phyloP scores from a whole-genome alignment of 345 rosid genomes.

The Sonneratia alba region DNA sequence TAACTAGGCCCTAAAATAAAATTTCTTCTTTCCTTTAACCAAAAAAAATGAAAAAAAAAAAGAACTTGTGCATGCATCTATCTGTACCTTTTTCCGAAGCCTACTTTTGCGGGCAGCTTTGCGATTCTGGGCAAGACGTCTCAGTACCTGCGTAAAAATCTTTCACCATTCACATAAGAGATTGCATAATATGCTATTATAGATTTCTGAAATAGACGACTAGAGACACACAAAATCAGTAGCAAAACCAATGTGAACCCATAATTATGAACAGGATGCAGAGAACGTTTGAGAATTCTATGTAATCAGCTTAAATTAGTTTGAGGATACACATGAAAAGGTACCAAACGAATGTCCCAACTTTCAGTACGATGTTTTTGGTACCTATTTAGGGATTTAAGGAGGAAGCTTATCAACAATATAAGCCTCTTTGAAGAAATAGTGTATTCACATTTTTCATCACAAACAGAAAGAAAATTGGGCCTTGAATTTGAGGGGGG shows the following conservation, averaged over 20 bases:
- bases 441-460: no score
- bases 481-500: neutral
- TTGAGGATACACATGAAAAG: no score
- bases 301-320: no score
- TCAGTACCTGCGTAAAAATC: constrained; percentile 32
- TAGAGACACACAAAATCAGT: neutral
- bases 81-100: constrained; percentile 66
- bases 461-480: neutral
- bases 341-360: no score
- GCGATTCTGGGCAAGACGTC: constrained; percentile 84
- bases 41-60: neutral
- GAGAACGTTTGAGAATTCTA: no score
- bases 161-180: neutral
- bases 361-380: no score
- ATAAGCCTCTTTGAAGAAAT: no score
- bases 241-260: neutral
- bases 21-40: neutral
- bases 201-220: neutral
- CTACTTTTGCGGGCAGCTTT: constrained; percentile 97
- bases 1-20: neutral
- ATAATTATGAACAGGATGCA: neutral
- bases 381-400: no score
- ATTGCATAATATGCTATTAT: neutral
- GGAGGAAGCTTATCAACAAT: no score
- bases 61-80: neutral